These are phyloP conservation scores for Plasmodium cynomolgi DNA, from an alignment of 169 alveolate species.

Conservation along the genomic window DNA sequence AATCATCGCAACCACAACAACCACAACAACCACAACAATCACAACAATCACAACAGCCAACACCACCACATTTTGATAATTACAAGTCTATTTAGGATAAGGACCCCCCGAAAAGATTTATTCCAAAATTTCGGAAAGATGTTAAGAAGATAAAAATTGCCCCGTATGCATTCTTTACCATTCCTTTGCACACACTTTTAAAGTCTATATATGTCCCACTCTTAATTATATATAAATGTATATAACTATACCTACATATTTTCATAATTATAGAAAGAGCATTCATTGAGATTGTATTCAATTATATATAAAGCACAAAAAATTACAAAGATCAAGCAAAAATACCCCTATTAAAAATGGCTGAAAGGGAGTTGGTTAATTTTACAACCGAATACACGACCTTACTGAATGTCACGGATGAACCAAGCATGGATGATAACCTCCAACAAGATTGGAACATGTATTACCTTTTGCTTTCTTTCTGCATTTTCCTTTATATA, in stretches of 20 bases:
- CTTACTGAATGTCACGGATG: not conserved
- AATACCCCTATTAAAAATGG: not conserved
- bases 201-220: not conserved
- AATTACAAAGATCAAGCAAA: not conserved
- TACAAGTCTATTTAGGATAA: not conserved
- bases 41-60: not conserved
- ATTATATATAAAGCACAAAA: not conserved
- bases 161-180: not conserved
- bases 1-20: too few relatives aligned
- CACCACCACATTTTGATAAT: not conserved
- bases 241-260: not conserved
- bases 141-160: not conserved
- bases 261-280: not conserved
- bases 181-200: not conserved
- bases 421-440: not conserved
- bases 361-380: not conserved
- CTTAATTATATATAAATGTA: not conserved
- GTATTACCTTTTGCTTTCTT: not conserved
- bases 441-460: not conserved
- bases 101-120: not conserved
- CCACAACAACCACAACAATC: too few relatives aligned
- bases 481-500: not conserved
- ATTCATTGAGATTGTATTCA: not conserved
- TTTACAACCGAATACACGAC: not conserved
- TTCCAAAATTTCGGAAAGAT: not conserved